These are phyloP conservation scores for Colletotrichum tabaci DNA, from an alignment of 2,329 filamentous ascomycete species.

Conservation along the genomic window DNA sequence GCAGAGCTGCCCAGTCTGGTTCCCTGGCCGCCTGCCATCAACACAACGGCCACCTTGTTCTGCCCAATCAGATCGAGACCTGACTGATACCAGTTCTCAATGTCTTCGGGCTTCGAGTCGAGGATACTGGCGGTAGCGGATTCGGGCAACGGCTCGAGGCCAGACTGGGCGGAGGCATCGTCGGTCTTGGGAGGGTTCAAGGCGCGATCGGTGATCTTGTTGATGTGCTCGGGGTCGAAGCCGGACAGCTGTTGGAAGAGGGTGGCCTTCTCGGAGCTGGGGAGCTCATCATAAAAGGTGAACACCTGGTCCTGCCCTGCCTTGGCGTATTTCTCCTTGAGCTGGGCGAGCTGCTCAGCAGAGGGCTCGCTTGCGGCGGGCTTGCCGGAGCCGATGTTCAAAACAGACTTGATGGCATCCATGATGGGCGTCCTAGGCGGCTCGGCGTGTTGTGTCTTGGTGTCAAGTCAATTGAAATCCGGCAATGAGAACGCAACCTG, in stretches of 20 bases:
- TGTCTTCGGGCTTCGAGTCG: constrained; percentile 84
- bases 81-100: constrained; percentile 87
- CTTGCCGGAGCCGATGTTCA: constrained; percentile 55
- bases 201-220: constrained; percentile 85
- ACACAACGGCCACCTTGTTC: constrained; percentile 86
- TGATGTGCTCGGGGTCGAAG: constrained; percentile 90
- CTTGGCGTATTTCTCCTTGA: constrained; percentile 80
- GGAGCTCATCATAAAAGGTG: constrained; percentile 86
- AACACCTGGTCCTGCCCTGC: constrained; percentile 88
- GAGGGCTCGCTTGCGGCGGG: constrained; percentile 67
- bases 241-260: constrained; percentile 86
- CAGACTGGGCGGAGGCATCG: constrained; percentile 62
- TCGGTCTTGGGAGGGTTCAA: constrained; percentile 81
- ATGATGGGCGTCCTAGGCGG: constrained; percentile 50
- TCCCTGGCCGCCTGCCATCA: constrained; percentile 98
- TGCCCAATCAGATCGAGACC: constrained; percentile 85
- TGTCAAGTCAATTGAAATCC: constrained; percentile 5
- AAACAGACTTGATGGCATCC: constrained; percentile 61
- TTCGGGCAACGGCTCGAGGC: constrained; percentile 89
- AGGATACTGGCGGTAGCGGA: constrained; percentile 91
- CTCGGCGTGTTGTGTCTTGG: constrained; percentile 1
- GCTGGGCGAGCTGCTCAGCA: constrained; percentile 75
- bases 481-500: neutral
- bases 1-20: constrained; percentile 94
- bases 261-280: constrained; percentile 78